Evolutionary conservation across 768 basidiomycete genomes (phyloP).

Genomic region (Termitomyces sp.): DNA sequence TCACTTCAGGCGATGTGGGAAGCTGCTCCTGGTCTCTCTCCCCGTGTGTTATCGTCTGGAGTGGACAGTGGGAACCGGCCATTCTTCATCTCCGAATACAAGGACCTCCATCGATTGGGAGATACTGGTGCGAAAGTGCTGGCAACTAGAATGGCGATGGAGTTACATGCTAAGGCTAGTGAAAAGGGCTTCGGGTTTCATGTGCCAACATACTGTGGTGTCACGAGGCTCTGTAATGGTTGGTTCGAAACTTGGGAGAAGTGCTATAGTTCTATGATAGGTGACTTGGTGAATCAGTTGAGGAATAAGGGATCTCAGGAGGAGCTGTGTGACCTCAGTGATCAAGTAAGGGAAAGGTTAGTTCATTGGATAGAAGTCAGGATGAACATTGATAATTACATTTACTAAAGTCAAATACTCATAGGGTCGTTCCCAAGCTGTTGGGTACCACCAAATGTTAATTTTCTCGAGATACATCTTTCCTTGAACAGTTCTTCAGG

Average conservation of each 20-base stretch:
- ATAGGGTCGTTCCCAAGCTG: constrained; percentile 69
- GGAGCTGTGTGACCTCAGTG: constrained; percentile 46
- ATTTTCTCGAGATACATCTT: neutral
- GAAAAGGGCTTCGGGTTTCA: constrained; percentile 60
- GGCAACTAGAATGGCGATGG: constrained; percentile 58
- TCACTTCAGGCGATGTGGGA: constrained; percentile 57
- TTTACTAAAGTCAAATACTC: neutral
- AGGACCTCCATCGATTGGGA: constrained; percentile 46
- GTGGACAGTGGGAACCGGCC: constrained; percentile 36
- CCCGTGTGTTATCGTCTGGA: constrained; percentile 49
- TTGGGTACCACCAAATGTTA: constrained; percentile 34
- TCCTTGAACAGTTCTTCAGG: constrained; percentile 20
- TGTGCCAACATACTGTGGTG: constrained; percentile 74
- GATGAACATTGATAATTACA: neutral
- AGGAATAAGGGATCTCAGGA: constrained; percentile 32
- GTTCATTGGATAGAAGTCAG: constrained; percentile 11
- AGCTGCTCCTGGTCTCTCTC: constrained; percentile 68
- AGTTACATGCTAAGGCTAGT: constrained; percentile 56
- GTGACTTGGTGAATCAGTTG: constrained; percentile 48
- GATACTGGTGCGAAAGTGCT: constrained; percentile 40
- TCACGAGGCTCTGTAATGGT: constrained; percentile 64
- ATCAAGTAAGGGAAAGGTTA: constrained; percentile 43
- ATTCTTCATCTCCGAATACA: constrained; percentile 75
- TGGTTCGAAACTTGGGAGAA: constrained; percentile 70
- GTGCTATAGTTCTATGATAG: constrained; percentile 60